Evolutionary conservation across 2,329 filamentous ascomycete species (phyloP), one percentile per base, ranked within the genome.

Genomic region (Pseudopyrenochaeta lycopersici): DNA sequence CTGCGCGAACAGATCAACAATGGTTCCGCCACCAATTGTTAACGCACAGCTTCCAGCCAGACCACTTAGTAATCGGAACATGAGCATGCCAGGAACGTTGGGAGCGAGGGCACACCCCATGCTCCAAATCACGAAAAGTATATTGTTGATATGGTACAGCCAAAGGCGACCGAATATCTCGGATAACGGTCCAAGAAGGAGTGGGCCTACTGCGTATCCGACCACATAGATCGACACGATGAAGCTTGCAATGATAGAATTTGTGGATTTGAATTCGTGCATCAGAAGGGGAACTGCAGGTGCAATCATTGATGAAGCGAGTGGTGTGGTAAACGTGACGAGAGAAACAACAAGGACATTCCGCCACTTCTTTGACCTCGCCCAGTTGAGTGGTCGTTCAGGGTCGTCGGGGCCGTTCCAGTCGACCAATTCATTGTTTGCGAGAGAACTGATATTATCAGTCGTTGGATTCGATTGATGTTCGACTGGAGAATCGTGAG

Each of bases 71-170:
- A 85, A 82, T 5, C 83, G 81, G 63, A 85, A 88, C 9, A 23
- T 23, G 18, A 40, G 38, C n/a, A 40, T 17, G 12, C 81, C 79
- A 32, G 47, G 31, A n/a, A 58, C 27, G 27, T 40, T 40, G 42
- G 29, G 7, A 14, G 46, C n/a, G n/a, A 58, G 87, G 80, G 32
- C 88, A 75, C 14, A 80, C 66, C 20, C 69, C 67, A 18, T 88
- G 69, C 84, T 84, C 78, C 84, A 88, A 3, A 81, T 64, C 53
- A 83, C 80, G 70, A 88, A 89, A 55, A 85, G 79, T n/a, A 80
- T 65, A 56, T 85, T 89, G 49, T 84, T 81, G 1, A 66, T 66
- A 9, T 80, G 77, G 55, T 88, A 70, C 11, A 83, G 59, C 56
- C 81, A 81, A 76, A 76, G 56, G 44, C 67, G 60, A 14, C 63